Evolutionary conservation across 129 eudicot species (phyloP).

Genomic region (Flaveria sonorensis): DNA sequence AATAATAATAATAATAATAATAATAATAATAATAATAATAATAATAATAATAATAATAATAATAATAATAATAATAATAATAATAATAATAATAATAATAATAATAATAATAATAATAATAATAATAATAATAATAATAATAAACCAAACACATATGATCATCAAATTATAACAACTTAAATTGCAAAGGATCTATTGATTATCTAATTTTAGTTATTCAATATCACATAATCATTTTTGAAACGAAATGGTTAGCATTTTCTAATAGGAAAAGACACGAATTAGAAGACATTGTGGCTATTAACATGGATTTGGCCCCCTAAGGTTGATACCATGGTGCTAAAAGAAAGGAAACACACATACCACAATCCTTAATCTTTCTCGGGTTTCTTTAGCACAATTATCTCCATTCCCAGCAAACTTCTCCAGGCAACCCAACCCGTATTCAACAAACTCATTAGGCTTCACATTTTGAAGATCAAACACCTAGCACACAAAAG

Average conservation of each 20-base stretch:
- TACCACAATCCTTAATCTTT: constrained; percentile 87
- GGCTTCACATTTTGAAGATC: constrained; percentile 80
- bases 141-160: constrained; percentile 1
- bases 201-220: neutral
- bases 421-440: constrained; percentile 89
- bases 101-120: too few relatives aligned
- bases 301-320: neutral
- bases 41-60: too few relatives aligned
- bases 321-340: neutral
- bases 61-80: too few relatives aligned
- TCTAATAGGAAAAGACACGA: neutral
- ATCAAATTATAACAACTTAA: neutral
- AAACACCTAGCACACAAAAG: constrained; percentile 52
- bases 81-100: too few relatives aligned
- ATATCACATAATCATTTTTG: constrained; percentile 11
- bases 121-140: neutral
- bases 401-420: constrained; percentile 72
- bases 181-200: neutral
- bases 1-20: too few relatives aligned
- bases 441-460: constrained; percentile 78
- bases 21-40: too few relatives aligned
- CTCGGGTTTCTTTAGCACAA: constrained; percentile 81
- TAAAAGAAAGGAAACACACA: constrained; percentile 18
- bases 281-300: neutral
- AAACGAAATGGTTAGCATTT: neutral